phyloP scores from a whole-genome alignment of 345 rosid genomes.

The Leavenworthia alabamica region DNA sequence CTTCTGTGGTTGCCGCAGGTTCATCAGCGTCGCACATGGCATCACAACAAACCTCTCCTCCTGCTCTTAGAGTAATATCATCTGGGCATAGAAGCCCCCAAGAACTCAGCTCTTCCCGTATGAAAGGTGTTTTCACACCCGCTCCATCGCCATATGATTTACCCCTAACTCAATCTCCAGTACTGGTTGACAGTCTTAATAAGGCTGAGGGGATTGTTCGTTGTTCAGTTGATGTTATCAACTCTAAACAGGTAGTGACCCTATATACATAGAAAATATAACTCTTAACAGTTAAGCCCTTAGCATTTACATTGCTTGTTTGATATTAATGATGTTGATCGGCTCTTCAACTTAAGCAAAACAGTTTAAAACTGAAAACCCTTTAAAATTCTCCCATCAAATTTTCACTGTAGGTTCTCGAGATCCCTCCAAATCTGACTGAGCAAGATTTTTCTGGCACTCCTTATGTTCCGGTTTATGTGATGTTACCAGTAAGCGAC shows the following conservation, averaged over 20 bases:
- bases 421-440: conserved; percentile 44
- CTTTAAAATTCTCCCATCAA: neutral
- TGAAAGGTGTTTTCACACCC: conserved; percentile 77
- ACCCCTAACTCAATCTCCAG: conserved; percentile 48
- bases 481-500: conserved; percentile 84
- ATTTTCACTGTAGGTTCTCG: conserved; percentile 39
- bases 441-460: conserved; percentile 87
- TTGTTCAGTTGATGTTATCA: conserved; percentile 43
- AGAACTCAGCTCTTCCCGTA: conserved; percentile 60
- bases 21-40: conserved; percentile 60
- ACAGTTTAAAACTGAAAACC: neutral
- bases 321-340: neutral
- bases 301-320: conserved; percentile 4
- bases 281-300: neutral
- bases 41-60: conserved; percentile 54
- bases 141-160: conserved; percentile 57
- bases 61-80: conserved; percentile 54
- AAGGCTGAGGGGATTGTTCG: conserved; percentile 42
- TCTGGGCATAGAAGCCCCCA: conserved; percentile 51
- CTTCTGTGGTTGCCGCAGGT: conserved; percentile 39
- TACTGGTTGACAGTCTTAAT: conserved; percentile 50
- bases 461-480: conserved; percentile 78
- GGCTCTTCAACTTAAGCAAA: neutral
- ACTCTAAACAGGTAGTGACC: conserved; percentile 63
- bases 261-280: neutral